phyloP scores from a whole-genome alignment of 1,284 basidiomycete genomes.

The Entoloma clypeatum region DNA sequence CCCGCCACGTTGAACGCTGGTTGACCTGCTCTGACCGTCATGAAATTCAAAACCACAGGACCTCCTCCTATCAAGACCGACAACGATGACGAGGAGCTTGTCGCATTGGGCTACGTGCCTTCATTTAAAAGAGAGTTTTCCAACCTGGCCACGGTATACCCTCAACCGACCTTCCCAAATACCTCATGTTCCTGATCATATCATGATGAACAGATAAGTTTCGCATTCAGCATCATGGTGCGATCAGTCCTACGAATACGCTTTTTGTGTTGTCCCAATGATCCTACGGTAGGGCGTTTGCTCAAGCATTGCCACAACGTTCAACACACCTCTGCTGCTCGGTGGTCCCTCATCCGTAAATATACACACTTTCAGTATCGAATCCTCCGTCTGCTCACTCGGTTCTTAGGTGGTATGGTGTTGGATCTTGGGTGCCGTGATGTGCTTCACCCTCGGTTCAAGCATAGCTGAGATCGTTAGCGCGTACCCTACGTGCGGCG shows the following conservation, averaged over 20 bases:
- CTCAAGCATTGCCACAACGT: conserved; percentile 77
- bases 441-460: conserved; percentile 75
- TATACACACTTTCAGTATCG: conserved; percentile 7
- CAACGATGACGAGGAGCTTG: conserved; percentile 64
- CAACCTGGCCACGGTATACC: conserved; percentile 66
- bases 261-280: conserved; percentile 2
- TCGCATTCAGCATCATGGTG: conserved; percentile 77
- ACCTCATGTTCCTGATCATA: not conserved
- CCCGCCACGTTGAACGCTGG: not conserved
- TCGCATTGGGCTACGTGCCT: conserved; percentile 69
- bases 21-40: conserved; percentile 1
- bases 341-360: conserved; percentile 77
- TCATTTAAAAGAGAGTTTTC: conserved; percentile 82
- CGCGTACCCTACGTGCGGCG: conserved; percentile 82
- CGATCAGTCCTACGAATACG: conserved; percentile 12
- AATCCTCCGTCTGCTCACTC: not conserved
- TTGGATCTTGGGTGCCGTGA: conserved; percentile 73
- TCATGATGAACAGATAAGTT: conserved; percentile 51
- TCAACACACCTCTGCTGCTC: conserved; percentile 73
- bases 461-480: conserved; percentile 78
- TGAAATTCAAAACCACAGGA: conserved; percentile 14
- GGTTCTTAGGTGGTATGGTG: conserved; percentile 66
- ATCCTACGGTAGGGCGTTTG: conserved; percentile 54
- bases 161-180: conserved; percentile 4
- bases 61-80: conserved; percentile 25